Evolutionary conservation across 164 flowering plant species (phyloP).

Genomic region (Macadamia integrifolia): DNA sequence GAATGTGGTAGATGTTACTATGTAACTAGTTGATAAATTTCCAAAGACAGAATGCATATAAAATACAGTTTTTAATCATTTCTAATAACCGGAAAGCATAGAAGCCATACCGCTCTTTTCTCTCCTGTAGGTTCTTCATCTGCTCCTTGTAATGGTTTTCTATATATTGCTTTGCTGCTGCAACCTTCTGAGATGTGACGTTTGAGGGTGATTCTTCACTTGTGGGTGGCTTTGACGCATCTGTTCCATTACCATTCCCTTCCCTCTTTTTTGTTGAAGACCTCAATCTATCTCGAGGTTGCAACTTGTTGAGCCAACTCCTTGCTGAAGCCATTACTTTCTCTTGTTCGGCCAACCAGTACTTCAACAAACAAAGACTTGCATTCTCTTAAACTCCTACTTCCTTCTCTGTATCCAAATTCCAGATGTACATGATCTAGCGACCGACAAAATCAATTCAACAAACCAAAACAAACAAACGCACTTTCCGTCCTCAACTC

Average conservation of each 20-base stretch:
- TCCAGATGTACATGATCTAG: slow-evolving; percentile 1
- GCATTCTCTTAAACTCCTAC: neutral
- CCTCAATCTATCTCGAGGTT: slow-evolving; percentile 48
- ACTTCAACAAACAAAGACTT: slow-evolving; percentile 6
- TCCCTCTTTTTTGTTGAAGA: slow-evolving; percentile 54
- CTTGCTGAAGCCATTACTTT: slow-evolving; percentile 29
- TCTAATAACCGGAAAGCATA: neutral
- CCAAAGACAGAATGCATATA: neutral
- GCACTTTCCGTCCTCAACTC: neutral
- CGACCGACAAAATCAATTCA: slow-evolving; percentile 1
- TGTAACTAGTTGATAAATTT: neutral
- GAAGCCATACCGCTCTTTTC: slow-evolving; percentile 75
- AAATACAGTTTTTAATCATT: neutral
- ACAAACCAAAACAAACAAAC: neutral
- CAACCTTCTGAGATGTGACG: slow-evolving; percentile 91
- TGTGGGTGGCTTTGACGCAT: slow-evolving; percentile 33
- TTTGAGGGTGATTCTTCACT: slow-evolving; percentile 74
- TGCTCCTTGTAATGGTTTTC: slow-evolving; percentile 96
- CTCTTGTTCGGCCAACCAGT: neutral
- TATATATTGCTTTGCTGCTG: slow-evolving; percentile 95
- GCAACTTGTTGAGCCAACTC: slow-evolving; percentile 61
- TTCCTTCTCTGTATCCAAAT: neutral
- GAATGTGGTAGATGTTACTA: neutral
- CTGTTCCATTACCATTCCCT: slow-evolving; percentile 30
- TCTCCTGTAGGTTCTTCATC: slow-evolving; percentile 80